phyloP scores from a whole-genome alignment of 148 eudicot species.

The Cornus suecica region DNA sequence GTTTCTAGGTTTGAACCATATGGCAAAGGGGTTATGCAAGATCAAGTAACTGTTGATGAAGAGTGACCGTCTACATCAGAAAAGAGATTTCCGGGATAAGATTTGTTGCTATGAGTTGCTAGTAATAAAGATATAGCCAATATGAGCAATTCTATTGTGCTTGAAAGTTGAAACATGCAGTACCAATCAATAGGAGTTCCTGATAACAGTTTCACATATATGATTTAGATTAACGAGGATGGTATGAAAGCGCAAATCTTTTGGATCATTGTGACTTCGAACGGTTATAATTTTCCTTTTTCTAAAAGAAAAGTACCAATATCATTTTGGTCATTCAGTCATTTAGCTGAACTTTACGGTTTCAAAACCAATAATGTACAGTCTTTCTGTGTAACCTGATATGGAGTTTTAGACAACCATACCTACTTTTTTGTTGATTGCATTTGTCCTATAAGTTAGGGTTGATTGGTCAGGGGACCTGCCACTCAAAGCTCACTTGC shows the following conservation, averaged over 20 bases:
- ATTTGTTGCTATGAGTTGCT: too few relatives aligned
- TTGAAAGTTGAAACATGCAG: too few relatives aligned
- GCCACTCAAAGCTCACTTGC: not conserved
- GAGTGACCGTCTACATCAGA: not conserved
- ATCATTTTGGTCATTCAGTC: not conserved
- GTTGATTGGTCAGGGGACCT: not conserved
- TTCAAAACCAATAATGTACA: not conserved
- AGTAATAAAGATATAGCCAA: too few relatives aligned
- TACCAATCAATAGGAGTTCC: too few relatives aligned
- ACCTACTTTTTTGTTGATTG: too few relatives aligned
- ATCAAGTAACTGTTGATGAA: not conserved
- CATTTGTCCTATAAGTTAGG: not conserved
- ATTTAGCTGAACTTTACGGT: not conserved
- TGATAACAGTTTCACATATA: too few relatives aligned
- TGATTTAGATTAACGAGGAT: too few relatives aligned
- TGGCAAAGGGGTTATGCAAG: not conserved
- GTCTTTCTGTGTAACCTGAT: not conserved
- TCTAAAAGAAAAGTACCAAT: not conserved
- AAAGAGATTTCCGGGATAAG: not conserved
- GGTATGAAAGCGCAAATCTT: too few relatives aligned
- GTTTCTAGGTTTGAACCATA: not conserved
- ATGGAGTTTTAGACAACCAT: not conserved
- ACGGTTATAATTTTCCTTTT: too few relatives aligned
- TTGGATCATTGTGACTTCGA: too few relatives aligned
- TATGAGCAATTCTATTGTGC: too few relatives aligned